phyloP scores from a whole-genome alignment of 2,329 filamentous ascomycete genomes.

The Phoma sp. region DNA sequence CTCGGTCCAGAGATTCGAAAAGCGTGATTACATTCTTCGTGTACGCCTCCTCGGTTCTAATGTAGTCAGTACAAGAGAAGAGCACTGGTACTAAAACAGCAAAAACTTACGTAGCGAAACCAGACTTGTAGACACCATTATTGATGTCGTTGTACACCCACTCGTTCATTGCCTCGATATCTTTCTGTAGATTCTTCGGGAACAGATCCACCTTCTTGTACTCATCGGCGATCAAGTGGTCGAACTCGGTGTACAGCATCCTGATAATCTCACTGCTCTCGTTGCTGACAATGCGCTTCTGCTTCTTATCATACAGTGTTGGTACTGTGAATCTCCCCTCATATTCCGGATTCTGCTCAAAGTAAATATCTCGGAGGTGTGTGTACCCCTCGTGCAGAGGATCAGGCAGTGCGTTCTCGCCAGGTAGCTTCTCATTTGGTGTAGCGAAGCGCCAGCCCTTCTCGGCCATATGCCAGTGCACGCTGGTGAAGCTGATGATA shows the following conservation, averaged over 20 bases:
- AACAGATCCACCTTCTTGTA: constrained; percentile 55
- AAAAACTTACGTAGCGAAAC: constrained; percentile 57
- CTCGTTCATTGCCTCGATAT: constrained; percentile 59
- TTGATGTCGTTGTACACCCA: constrained; percentile 63
- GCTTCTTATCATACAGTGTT: constrained; percentile 81
- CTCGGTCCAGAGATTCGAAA: constrained; percentile 58
- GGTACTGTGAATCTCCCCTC: constrained; percentile 86
- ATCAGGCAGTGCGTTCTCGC: constrained; percentile 65
- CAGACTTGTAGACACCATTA: constrained; percentile 61
- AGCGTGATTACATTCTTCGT: constrained; percentile 55
- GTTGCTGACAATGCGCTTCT: constrained; percentile 82
- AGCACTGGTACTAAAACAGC: no score
- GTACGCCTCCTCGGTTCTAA: constrained; percentile 58
- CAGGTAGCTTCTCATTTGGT: constrained; percentile 65
- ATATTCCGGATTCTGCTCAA: constrained; percentile 75
- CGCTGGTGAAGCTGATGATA: constrained; percentile 78
- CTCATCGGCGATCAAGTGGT: constrained; percentile 60
- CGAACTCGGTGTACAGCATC: constrained; percentile 85
- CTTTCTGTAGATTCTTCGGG: constrained; percentile 52
- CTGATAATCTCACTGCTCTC: constrained; percentile 92
- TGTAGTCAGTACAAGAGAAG: not conserved
- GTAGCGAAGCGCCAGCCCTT: constrained; percentile 85
- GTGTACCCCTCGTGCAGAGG: constrained; percentile 73
- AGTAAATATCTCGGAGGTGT: constrained; percentile 81
- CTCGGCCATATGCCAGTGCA: constrained; percentile 87